Percentiles rank a stretch among this genome's conserved stretches.
phyloP scores from a whole-genome alignment of 805 yeast genomes.

The Hanseniaspora meyeri region DNA sequence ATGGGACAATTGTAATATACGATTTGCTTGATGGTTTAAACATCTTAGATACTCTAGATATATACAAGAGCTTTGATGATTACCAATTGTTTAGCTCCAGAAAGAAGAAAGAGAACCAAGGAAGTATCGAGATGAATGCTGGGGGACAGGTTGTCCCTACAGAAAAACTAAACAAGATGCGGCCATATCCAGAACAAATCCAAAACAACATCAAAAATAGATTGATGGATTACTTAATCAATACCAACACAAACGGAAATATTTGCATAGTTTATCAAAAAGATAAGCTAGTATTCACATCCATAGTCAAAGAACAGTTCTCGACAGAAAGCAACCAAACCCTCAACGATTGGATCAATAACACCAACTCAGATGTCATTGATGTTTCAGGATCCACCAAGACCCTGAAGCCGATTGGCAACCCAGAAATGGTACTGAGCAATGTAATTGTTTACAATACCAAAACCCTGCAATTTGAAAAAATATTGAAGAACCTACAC shows the following conservation, averaged over 20 bases:
- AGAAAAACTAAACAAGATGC: not conserved
- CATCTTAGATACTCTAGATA: constrained; percentile 5
- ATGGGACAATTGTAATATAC: constrained; percentile 3
- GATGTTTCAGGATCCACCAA: not conserved
- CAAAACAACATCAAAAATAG: constrained; percentile 2
- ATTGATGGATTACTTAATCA: constrained; percentile 1
- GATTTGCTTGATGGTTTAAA: constrained; percentile 11
- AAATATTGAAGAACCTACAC: constrained; percentile 29
- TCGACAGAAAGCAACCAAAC: not conserved
- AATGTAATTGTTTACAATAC: constrained; percentile 69
- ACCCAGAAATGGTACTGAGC: constrained; percentile 16
- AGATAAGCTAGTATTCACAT: constrained; percentile 4
- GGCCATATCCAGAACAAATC: not conserved
- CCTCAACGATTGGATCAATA: not conserved
- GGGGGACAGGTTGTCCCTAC: constrained; percentile 5
- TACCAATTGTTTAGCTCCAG: constrained; percentile 6
- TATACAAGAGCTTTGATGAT: constrained; percentile 13
- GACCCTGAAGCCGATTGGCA: constrained; percentile 3
- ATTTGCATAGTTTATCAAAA: constrained; percentile 5
- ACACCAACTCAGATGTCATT: not conserved
- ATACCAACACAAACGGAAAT: constrained; percentile 7
- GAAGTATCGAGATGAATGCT: constrained; percentile 3
- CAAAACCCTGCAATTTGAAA: constrained; percentile 56
- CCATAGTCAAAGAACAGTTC: constrained; percentile 8
- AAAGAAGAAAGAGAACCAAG: not conserved